Evolutionary conservation across 768 basidiomycete genomes (phyloP).

Genomic region (Podaxis pistillaris): DNA sequence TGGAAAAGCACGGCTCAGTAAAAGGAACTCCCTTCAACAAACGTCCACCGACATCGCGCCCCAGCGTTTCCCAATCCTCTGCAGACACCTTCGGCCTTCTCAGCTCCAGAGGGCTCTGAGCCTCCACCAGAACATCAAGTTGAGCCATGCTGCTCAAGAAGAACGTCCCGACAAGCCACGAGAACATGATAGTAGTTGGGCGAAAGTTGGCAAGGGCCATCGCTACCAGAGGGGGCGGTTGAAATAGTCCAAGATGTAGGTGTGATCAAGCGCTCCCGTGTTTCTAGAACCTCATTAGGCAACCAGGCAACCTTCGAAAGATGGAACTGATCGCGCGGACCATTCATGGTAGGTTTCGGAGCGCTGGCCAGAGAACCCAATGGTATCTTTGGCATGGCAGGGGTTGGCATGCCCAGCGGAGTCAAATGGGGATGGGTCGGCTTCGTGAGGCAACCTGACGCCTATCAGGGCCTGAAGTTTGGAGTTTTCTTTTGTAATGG

Average conservation of each 20-base stretch:
- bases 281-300: neutral
- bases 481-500: too few species aligned
- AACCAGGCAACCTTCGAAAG: neutral
- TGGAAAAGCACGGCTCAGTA: slow-evolving; percentile 21
- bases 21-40: slow-evolving; percentile 18
- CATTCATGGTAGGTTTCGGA: neutral
- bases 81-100: neutral
- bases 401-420: neutral
- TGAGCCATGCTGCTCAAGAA: neutral
- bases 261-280: neutral
- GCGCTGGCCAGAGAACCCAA: neutral
- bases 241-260: neutral
- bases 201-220: neutral
- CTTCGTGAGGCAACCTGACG: too few species aligned
- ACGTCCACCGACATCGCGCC: slow-evolving; percentile 17
- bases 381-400: neutral
- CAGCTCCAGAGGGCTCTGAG: neutral
- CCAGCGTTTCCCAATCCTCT: slow-evolving; percentile 17
- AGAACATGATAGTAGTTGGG: slow-evolving; percentile 2
- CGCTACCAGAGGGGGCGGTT: neutral
- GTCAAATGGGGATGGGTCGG: neutral
- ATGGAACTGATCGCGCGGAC: neutral
- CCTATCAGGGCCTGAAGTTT: too few species aligned
- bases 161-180: neutral
- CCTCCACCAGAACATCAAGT: neutral